These are phyloP conservation scores for Taphrina deformans DNA, from an alignment of 1,139 yeast species.

Conservation along the genomic window DNA sequence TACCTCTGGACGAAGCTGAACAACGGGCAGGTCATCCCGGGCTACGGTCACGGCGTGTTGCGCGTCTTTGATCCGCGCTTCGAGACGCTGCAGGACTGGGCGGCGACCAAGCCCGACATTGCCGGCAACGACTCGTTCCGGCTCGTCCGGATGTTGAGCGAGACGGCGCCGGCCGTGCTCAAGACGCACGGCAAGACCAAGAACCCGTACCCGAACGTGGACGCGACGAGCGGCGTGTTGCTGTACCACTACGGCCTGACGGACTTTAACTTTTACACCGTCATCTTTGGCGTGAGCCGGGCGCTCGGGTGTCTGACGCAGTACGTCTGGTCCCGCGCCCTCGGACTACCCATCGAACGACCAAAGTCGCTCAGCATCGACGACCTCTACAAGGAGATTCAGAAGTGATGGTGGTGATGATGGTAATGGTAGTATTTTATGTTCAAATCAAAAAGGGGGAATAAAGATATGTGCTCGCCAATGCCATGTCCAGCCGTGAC, in stretches of 20 bases:
- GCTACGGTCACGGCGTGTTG: conserved; percentile 96
- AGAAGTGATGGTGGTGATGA: background rate
- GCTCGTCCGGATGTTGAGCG: conserved; percentile 67
- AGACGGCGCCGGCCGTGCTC: conserved; percentile 58
- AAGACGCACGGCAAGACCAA: conserved; percentile 62
- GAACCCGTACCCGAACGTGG: conserved; percentile 67
- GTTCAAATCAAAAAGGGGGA: too few species aligned
- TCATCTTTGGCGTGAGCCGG: conserved; percentile 60
- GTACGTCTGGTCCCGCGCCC: conserved; percentile 91
- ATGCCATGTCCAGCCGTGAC: too few species aligned
- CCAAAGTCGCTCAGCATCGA: conserved; percentile 57
- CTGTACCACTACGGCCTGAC: conserved; percentile 61
- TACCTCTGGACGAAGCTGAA: conserved; percentile 92
- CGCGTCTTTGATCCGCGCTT: conserved; percentile 98
- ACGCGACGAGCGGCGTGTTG: conserved; percentile 59
- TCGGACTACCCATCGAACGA: conserved; percentile 95
- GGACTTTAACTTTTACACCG: conserved; percentile 59
- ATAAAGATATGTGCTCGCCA: background rate
- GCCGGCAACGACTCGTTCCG: conserved; percentile 94
- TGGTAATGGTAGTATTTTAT: background rate
- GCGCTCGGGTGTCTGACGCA: conserved; percentile 67
- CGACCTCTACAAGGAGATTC: conserved; percentile 29
- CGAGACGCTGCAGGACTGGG: conserved; percentile 97
- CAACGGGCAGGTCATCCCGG: conserved; percentile 95
- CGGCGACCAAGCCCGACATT: conserved; percentile 54